These are phyloP conservation scores for Tilletia horrida DNA, from an alignment of 1,284 basidiomycete genomes.

Conservation along the genomic window DNA sequence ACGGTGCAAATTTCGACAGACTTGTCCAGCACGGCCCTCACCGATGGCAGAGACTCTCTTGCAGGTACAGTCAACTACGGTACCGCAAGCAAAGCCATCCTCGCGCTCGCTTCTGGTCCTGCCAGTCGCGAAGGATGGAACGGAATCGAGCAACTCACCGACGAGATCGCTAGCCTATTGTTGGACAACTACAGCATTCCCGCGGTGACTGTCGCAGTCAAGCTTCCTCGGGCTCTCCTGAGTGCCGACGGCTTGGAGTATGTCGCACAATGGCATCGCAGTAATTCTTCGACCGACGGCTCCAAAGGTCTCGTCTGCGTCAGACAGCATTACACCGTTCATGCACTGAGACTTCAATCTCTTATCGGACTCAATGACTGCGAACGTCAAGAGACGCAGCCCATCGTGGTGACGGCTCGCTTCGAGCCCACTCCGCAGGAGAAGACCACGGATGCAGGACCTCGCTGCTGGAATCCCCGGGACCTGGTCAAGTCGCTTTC, in stretches of 20 bases:
- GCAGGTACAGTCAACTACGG: conserved; percentile 16
- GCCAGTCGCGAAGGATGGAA: not conserved
- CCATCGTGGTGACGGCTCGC: conserved; percentile 60
- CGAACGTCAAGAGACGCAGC: conserved; percentile 69
- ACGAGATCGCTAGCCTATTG: not conserved
- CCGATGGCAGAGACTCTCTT: conserved; percentile 14
- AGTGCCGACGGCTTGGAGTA: not conserved
- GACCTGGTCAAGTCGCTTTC: conserved; percentile 4
- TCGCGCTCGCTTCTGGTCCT: not conserved
- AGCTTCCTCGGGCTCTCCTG: not conserved
- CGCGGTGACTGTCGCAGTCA: not conserved
- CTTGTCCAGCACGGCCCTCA: conserved; percentile 3
- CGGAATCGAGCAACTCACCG: conserved; percentile 7
- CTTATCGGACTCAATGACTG: conserved; percentile 72
- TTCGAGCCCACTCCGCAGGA: conserved; percentile 59
- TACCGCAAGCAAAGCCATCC: conserved; percentile 14
- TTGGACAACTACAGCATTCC: not conserved
- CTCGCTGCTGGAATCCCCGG: conserved; percentile 3
- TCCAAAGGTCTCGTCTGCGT: not conserved
- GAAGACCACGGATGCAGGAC: conserved; percentile 33
- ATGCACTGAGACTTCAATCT: conserved; percentile 62
- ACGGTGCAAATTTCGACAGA: not conserved
- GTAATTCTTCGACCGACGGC: not conserved
- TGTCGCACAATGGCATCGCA: not conserved
- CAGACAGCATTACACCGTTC: conserved; percentile 53